Evolutionary conservation across 257 asterid genomes (phyloP), one percentile per base, ranked within the genome.

Genomic region (Mentha longifolia): DNA sequence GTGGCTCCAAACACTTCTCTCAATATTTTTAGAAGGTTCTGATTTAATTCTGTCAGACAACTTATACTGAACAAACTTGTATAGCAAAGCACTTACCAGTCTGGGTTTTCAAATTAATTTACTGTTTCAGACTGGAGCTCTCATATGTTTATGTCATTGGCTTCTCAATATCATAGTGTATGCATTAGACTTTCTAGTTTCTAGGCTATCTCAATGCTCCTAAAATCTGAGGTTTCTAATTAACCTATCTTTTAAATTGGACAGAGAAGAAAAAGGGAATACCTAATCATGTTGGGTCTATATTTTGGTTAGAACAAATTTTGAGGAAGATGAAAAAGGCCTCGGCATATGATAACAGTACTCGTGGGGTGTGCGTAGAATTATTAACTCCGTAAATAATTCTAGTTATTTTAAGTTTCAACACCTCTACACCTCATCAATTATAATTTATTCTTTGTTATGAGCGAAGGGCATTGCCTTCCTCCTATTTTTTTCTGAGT

Each of bases 271-370:
- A 15, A 70, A 45, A 10, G 49, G n/a, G 59, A 70, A 22, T 56
- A 57, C 43, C 15, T 43, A 5, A 62, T 41, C 35, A 51, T 69
- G 11, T 13, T 76, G 61, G 43, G 46, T 61, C 67, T 43, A 54
- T 61, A 30, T 42, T 28, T 41, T 52, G 9, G 12, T 50, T 41
- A 31, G 9, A 7, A n/a, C 17, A 56, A 69, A 43, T 41, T 41
- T 16, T 15, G 45, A 22, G 31, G 17, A 41, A 25, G 65, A 55
- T 10, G 31, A 20, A 8, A 57, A 56, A 14, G 56, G 22, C 30
- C 37, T 14, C 31, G 42, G 46, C 16, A 7, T 56, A 69, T 56
- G 20, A 56, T 56, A 69, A 13, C 28, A 42, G 13, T 17, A 28
- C 47, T 42, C 20, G 43, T 4, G 37, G 45, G 28, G 35, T 43